Evolutionary conservation across 1,139 yeast genomes (phyloP), one percentile per base, ranked within the genome.

Genomic region (Yamadazyma diddensiae): DNA sequence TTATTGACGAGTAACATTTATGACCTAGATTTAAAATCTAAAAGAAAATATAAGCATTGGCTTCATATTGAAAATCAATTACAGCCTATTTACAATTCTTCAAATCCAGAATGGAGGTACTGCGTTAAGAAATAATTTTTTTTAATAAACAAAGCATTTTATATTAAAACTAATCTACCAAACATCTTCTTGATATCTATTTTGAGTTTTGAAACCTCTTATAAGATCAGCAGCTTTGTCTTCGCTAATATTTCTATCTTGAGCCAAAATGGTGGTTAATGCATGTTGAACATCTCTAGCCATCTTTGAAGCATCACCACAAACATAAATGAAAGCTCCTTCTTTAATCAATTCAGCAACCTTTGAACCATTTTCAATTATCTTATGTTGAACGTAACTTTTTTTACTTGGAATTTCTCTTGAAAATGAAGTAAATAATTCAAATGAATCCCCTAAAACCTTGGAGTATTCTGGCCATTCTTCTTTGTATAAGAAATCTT

Each of bases 291-390:
- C 98, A 54, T 88, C 96, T 60, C 94, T 82, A 2, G 98, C 97
- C 98, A 92, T 92, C 49, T 77, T 79, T 30, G 84, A 77, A 20
- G 98, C 97, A 65, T 92, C 97, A 53, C 98, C 98, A 71, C 98
- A 92, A 19, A 92, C 95, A 56, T 92, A 92, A 44, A 92, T 73
- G 55, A 80, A 83, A 0, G 95, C 97, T 35, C 96, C 97, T 22
- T 73, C 62, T n/a, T 40, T 37, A 35, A 92, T 60, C 41, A 90
- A 64, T 33, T 72, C 62, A 49, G 77, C 73, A 34, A 90, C 67
- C 32, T 67, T 65, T 25, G 57, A 50, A 15, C 82, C 71, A 40
- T 73, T 70, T 53, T 85, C 90, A 38, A 63, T 50, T 45, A 92
- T 55, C 43, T 75, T 78, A 54, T 94, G 82, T 63, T 92, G 98